Evolutionary conservation across 2,329 filamentous ascomycete species (phyloP).

Genomic region (Diaporthe longicolla): DNA sequence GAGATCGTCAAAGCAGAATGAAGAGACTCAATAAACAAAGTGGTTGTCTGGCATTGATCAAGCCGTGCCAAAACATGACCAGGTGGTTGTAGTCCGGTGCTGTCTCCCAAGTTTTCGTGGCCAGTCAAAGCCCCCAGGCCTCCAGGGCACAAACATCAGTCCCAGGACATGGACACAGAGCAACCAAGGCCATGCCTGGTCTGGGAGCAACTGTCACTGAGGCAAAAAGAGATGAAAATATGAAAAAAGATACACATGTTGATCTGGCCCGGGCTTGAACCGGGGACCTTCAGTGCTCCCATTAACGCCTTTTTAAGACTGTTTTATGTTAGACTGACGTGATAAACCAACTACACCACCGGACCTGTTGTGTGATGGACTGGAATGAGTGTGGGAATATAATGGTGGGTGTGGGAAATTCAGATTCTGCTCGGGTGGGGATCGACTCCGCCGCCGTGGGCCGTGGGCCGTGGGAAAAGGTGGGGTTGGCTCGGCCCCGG

Average conservation of each 20-base stretch:
- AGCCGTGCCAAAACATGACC: too few species aligned
- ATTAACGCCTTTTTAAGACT: background rate
- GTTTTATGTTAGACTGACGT: constrained; percentile 31
- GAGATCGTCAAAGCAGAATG: background rate
- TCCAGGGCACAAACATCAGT: too few species aligned
- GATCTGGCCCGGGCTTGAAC: constrained; percentile 38
- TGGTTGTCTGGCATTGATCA: background rate
- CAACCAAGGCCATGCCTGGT: too few species aligned
- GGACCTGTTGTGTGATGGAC: background rate
- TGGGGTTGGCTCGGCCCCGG: too few species aligned
- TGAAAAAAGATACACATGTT: background rate
- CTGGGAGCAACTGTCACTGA: too few species aligned
- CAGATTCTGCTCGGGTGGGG: too few species aligned
- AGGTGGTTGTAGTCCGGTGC: background rate
- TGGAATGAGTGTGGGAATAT: too few species aligned
- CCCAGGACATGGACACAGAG: too few species aligned
- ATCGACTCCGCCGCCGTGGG: too few species aligned
- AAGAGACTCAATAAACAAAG: background rate
- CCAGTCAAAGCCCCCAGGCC: too few species aligned
- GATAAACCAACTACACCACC: constrained; percentile 39
- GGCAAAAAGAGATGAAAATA: background rate
- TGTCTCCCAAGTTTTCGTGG: background rate
- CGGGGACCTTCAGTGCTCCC: constrained; percentile 35
- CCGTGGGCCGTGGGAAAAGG: too few species aligned
- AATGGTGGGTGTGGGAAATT: too few species aligned